These are phyloP conservation scores for Aspergillus sp. DNA, from an alignment of 2,329 filamentous ascomycete genomes.

Conservation along the genomic window DNA sequence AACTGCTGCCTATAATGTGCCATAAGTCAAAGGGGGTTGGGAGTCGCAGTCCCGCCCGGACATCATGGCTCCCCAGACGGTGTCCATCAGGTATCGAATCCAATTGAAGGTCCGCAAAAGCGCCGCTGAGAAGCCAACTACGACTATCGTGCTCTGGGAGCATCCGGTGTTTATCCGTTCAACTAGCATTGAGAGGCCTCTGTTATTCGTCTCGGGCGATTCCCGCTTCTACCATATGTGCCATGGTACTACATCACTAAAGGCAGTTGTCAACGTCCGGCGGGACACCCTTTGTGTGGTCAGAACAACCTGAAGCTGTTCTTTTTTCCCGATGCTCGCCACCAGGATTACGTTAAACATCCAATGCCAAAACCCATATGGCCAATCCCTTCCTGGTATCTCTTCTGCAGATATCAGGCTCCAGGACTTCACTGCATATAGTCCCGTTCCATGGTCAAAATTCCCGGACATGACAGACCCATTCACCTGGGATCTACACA, in stretches of 20 bases:
- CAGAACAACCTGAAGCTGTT: constrained; percentile 1
- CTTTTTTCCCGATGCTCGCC: neutral
- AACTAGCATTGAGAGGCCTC: constrained; percentile 8
- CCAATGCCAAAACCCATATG: constrained; percentile 5
- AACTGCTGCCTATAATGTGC: constrained; percentile 15
- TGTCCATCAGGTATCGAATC: constrained; percentile 8
- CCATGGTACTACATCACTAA: constrained; percentile 4
- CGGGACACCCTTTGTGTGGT: constrained; percentile 5
- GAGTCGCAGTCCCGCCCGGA: neutral
- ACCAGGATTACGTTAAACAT: constrained; percentile 6
- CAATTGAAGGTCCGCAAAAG: constrained; percentile 3
- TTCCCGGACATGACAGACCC: constrained; percentile 10
- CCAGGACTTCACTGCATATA: constrained; percentile 13
- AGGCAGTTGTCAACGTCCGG: constrained; percentile 1
- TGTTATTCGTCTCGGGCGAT: constrained; percentile 2
- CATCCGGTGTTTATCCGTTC: constrained; percentile 12
- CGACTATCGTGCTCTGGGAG: constrained; percentile 5
- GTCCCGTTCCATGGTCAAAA: constrained; percentile 10
- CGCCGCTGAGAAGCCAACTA: neutral
- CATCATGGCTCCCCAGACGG: constrained; percentile 9
- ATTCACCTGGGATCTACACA: constrained; percentile 7
- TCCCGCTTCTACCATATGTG: constrained; percentile 8
- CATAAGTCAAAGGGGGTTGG: neutral
- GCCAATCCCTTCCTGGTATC: constrained; percentile 2
- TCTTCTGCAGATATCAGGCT: constrained; percentile 8